Evolutionary conservation across 2,329 filamentous ascomycete genomes (phyloP).

Genomic region (Aspergillus sp.): DNA sequence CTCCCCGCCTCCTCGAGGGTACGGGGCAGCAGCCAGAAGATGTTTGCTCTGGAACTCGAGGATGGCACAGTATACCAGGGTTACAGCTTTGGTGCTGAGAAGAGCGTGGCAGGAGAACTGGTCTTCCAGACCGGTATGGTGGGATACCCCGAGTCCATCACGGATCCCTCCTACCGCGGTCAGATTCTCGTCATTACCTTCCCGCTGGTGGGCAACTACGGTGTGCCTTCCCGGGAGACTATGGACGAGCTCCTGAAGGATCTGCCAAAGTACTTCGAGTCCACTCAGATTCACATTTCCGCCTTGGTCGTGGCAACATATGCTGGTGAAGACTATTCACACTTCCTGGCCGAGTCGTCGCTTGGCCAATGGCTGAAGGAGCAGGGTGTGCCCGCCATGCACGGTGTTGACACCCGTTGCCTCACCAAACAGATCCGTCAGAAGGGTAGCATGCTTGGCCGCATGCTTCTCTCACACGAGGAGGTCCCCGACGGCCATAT

Average conservation of each 20-base stretch:
- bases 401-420: slow-evolving; percentile 86
- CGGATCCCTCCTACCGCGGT: slow-evolving; percentile 79
- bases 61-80: slow-evolving; percentile 89
- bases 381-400: slow-evolving; percentile 87
- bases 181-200: slow-evolving; percentile 97
- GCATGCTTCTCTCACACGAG: slow-evolving; percentile 68
- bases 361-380: slow-evolving; percentile 94
- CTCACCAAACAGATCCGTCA: slow-evolving; percentile 91
- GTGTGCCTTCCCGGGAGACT: slow-evolving; percentile 79
- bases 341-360: slow-evolving; percentile 85
- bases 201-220: slow-evolving; percentile 93
- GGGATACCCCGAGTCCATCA: slow-evolving; percentile 92
- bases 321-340: slow-evolving; percentile 89
- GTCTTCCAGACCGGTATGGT: slow-evolving; percentile 99
- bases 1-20: slow-evolving; percentile 58
- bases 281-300: slow-evolving; percentile 84
- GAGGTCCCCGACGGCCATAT: slow-evolving; percentile 34
- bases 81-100: slow-evolving; percentile 91
- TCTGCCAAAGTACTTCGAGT: slow-evolving; percentile 88
- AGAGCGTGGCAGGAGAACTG: slow-evolving; percentile 90
- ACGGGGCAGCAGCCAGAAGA: slow-evolving; percentile 47
- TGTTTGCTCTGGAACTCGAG: slow-evolving; percentile 83
- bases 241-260: slow-evolving; percentile 79
- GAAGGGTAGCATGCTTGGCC: slow-evolving; percentile 92
- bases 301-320: slow-evolving; percentile 88